phyloP scores from a whole-genome alignment of 176 grass and related monocot genomes.

The Rhynchospora breviuscula region DNA sequence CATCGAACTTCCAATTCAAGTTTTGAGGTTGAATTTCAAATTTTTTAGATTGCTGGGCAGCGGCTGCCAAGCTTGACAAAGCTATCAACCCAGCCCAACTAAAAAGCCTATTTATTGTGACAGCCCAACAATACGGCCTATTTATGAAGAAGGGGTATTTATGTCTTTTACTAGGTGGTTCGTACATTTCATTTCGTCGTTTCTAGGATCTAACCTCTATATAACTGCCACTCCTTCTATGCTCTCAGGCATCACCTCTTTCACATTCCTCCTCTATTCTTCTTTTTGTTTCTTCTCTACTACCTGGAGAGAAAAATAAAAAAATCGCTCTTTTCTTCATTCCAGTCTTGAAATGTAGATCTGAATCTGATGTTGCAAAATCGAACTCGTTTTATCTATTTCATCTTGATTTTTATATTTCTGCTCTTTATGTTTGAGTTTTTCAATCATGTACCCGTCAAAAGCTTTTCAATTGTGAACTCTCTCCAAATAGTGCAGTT shows the following conservation, averaged over 20 bases:
- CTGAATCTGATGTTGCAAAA: background rate
- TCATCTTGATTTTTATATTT: background rate
- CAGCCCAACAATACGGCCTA: background rate
- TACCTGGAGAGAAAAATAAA: background rate
- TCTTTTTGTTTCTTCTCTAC: background rate
- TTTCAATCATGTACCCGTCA: background rate
- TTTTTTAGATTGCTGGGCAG: no score
- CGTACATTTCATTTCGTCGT: background rate
- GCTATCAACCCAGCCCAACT: no score
- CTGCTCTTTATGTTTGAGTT: background rate
- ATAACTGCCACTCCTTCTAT: background rate
- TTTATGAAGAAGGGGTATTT: background rate
- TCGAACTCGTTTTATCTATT: background rate
- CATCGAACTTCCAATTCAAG: no score
- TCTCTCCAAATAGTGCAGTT: background rate
- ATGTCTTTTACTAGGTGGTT: background rate
- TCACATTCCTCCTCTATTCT: background rate
- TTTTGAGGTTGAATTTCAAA: background rate
- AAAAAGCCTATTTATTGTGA: no score
- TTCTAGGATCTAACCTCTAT: background rate
- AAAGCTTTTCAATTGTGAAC: background rate
- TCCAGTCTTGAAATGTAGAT: background rate
- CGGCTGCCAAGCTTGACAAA: no score
- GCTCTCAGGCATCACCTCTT: background rate
- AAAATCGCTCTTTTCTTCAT: background rate